phyloP scores from a whole-genome alignment of 2,329 filamentous ascomycete genomes.

The Raffaelea albimanens region DNA sequence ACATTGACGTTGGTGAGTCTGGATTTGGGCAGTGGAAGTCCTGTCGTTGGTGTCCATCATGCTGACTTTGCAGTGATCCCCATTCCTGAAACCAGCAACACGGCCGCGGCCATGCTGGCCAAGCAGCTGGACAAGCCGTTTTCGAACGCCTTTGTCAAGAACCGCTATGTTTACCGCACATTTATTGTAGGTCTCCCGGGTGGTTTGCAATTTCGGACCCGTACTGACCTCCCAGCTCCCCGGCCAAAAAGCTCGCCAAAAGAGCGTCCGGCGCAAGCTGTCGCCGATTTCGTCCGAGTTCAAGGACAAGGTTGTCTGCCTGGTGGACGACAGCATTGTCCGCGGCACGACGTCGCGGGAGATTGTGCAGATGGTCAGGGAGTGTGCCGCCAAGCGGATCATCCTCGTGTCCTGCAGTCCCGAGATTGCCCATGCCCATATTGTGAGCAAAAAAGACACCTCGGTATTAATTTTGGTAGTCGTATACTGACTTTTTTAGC shows the following conservation, averaged over 20 bases:
- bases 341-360: constrained; percentile 59
- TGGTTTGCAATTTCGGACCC: constrained; percentile 19
- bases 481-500: too few species aligned
- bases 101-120: constrained; percentile 69
- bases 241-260: constrained; percentile 69
- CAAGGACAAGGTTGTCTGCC: constrained; percentile 64
- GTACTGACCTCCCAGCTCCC: constrained; percentile 25
- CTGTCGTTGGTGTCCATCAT: too few species aligned
- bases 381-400: constrained; percentile 31
- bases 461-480: not conserved
- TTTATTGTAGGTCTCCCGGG: constrained; percentile 43
- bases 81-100: constrained; percentile 54
- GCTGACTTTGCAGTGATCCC: too few species aligned
- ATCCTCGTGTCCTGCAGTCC: constrained; percentile 78
- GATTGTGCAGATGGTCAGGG: constrained; percentile 17
- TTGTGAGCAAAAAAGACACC: constrained; percentile 24
- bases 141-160: constrained; percentile 78
- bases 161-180: constrained; percentile 79
- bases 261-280: constrained; percentile 82
- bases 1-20: constrained; percentile 54
- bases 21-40: too few species aligned
- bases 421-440: constrained; percentile 75
- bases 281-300: constrained; percentile 83
- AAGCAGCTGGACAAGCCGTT: constrained; percentile 67
- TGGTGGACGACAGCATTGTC: constrained; percentile 70